phyloP scores from a whole-genome alignment of 2,329 filamentous ascomycete genomes.

The Grosmannia serpens region DNA sequence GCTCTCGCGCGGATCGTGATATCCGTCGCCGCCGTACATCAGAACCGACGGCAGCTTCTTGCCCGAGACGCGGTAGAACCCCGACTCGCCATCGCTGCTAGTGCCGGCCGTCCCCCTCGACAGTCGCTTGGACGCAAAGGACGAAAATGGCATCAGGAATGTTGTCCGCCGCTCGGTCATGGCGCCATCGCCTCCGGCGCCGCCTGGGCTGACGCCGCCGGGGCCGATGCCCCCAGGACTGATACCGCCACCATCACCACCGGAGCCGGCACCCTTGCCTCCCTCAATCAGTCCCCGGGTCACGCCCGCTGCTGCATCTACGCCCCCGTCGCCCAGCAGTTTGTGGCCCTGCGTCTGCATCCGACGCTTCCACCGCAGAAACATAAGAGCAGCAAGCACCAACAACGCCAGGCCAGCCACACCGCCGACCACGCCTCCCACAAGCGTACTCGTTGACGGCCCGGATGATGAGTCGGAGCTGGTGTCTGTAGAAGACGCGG shows the following conservation, averaged over 20 bases:
- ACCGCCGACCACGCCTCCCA: constrained; percentile 45
- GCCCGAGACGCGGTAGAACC: constrained; percentile 55
- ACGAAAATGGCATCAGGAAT: constrained; percentile 32
- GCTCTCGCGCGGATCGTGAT: constrained; percentile 22
- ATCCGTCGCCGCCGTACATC: constrained; percentile 51
- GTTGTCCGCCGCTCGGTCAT: constrained; percentile 37
- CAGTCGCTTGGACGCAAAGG: constrained; percentile 19
- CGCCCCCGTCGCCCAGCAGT: constrained; percentile 28
- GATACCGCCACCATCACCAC: constrained; percentile 11
- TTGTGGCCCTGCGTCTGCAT: constrained; percentile 22
- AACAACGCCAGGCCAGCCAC: constrained; percentile 48
- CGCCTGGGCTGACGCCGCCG: too few species aligned
- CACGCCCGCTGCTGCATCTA: background rate
- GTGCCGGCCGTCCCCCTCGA: constrained; percentile 10
- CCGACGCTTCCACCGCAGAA: constrained; percentile 42
- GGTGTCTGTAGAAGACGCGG: constrained; percentile 2
- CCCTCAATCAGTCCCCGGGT: background rate
- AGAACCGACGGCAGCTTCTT: constrained; percentile 53
- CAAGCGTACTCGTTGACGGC: constrained; percentile 26
- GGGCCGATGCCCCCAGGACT: too few species aligned
- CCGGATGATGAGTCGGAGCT: constrained; percentile 13
- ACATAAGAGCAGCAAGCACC: constrained; percentile 38
- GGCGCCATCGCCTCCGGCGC: constrained; percentile 4
- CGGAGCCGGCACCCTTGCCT: background rate
- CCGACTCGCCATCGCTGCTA: constrained; percentile 31